These are phyloP conservation scores for Aspergillus baeticus DNA, from an alignment of 495 filamentous ascomycete species.

Conservation along the genomic window DNA sequence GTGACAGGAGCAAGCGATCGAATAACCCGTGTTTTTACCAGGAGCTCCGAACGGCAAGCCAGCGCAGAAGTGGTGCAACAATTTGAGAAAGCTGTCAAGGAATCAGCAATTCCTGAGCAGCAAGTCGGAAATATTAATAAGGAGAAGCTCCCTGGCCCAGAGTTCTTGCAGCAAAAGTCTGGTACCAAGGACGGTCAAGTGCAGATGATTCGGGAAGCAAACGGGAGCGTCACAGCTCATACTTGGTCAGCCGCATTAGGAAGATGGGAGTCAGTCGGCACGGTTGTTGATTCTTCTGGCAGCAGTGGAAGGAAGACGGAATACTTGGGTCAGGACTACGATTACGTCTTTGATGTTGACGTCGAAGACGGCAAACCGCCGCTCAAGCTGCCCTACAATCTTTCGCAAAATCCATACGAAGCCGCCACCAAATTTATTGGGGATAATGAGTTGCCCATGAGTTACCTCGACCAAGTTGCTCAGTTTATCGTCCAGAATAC, in stretches of 20 bases:
- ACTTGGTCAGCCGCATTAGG: slow-evolving; percentile 69
- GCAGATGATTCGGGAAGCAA: slow-evolving; percentile 78
- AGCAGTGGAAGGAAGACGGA: slow-evolving; percentile 73
- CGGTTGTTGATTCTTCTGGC: slow-evolving; percentile 85
- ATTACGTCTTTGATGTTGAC: slow-evolving; percentile 98
- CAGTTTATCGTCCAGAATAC: slow-evolving; percentile 92
- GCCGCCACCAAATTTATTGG: slow-evolving; percentile 88
- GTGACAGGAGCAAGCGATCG: slow-evolving; percentile 90
- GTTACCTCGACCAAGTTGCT: slow-evolving; percentile 89
- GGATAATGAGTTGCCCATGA: slow-evolving; percentile 86
- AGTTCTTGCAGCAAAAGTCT: slow-evolving; percentile 74
- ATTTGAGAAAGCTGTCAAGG: slow-evolving; percentile 79
- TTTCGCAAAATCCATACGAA: slow-evolving; percentile 89
- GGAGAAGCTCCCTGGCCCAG: slow-evolving; percentile 80
- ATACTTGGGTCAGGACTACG: slow-evolving; percentile 85
- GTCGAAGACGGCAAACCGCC: slow-evolving; percentile 94
- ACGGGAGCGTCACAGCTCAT: slow-evolving; percentile 78
- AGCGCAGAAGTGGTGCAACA: slow-evolving; percentile 53
- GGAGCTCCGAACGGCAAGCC: slow-evolving; percentile 69
- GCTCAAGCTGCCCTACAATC: slow-evolving; percentile 90
- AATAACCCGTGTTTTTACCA: slow-evolving; percentile 80
- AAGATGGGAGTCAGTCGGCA: slow-evolving; percentile 85
- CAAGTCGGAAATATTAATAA: slow-evolving; percentile 81
- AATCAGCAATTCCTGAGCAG: slow-evolving; percentile 83
- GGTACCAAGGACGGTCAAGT: slow-evolving; percentile 94